Evolutionary conservation across 129 eudicot species (phyloP).

Genomic region (Apium graveolens): DNA sequence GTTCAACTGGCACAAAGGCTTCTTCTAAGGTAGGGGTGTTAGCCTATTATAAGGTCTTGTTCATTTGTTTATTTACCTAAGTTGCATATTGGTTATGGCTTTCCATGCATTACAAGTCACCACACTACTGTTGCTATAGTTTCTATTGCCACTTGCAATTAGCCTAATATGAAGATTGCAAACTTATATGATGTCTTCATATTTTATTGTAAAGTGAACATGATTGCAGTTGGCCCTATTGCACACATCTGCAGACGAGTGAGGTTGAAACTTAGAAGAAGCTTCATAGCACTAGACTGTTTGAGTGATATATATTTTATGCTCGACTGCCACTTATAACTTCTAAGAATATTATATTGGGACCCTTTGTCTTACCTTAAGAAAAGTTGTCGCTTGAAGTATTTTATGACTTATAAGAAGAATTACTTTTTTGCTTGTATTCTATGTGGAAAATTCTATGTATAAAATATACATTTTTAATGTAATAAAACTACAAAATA

Average conservation of each 20-base stretch:
- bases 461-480: too few species aligned
- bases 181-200: background rate
- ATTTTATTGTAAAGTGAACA: background rate
- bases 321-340: background rate
- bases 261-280: background rate
- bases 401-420: background rate
- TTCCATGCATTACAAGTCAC: background rate
- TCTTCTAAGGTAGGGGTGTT: constrained; percentile 58
- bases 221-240: background rate
- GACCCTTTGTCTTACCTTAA: background rate
- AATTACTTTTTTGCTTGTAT: background rate
- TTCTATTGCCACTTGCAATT: background rate
- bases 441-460: background rate
- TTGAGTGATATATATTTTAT: too few species aligned
- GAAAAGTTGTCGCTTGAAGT: background rate
- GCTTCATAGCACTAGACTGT: background rate
- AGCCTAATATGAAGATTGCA: background rate
- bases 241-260: background rate
- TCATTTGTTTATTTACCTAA: background rate
- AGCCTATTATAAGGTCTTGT: background rate
- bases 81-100: background rate
- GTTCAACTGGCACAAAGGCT: constrained; percentile 54
- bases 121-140: background rate
- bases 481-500: too few species aligned
- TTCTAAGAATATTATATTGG: background rate